phyloP scores from a whole-genome alignment of 768 basidiomycete species.

The Tricholoma sp. region DNA sequence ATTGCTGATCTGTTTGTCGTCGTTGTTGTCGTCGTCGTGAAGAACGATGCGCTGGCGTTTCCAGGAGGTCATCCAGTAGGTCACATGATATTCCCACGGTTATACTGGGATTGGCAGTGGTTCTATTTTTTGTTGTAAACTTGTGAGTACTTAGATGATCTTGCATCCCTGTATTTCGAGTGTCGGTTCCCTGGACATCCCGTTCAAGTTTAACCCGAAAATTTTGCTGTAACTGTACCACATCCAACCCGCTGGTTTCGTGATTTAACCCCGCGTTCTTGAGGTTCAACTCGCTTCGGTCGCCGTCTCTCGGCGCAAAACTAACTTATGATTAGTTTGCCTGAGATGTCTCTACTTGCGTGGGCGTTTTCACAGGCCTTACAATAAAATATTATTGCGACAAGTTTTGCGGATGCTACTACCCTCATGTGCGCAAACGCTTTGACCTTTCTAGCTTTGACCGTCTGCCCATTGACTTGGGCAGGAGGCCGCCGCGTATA shows the following conservation, averaged over 20 bases:
- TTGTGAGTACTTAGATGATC: too few relatives aligned
- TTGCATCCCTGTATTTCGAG: too few relatives aligned
- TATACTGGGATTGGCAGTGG: too few relatives aligned
- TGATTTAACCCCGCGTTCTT: too few relatives aligned
- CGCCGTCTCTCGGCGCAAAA: too few relatives aligned
- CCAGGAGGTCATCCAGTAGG: slow-evolving; percentile 6
- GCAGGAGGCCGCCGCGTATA: not conserved
- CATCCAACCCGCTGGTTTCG: too few relatives aligned
- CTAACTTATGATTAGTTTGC: too few relatives aligned
- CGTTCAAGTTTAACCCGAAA: too few relatives aligned
- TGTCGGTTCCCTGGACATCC: too few relatives aligned
- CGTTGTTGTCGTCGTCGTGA: slow-evolving; percentile 1
- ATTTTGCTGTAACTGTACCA: too few relatives aligned
- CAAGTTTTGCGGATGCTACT: not conserved
- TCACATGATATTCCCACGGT: not conserved
- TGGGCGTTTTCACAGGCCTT: not conserved
- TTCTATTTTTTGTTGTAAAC: too few relatives aligned
- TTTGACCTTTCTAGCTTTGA: not conserved
- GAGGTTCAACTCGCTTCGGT: too few relatives aligned
- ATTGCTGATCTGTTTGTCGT: slow-evolving; percentile 26
- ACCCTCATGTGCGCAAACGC: not conserved
- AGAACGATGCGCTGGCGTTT: slow-evolving; percentile 1
- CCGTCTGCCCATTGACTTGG: not conserved
- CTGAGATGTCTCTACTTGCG: not conserved
- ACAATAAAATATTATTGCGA: not conserved